Percentiles rank a stretch among this genome's conserved stretches.
phyloP scores from a whole-genome alignment of 345 rosid species.

The Corymbia maculata region DNA sequence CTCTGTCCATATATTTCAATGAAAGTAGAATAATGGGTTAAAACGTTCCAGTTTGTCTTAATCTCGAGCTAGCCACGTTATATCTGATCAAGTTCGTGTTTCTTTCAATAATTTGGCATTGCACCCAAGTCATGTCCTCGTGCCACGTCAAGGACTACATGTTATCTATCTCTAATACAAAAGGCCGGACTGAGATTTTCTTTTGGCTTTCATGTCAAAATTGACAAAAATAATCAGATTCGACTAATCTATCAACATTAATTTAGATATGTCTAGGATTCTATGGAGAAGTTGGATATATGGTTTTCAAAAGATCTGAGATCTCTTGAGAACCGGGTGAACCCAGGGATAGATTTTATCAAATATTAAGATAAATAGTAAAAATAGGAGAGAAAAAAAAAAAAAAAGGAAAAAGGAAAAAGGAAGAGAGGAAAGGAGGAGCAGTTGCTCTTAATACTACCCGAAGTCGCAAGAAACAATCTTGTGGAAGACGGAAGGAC shows the following conservation, averaged over 20 bases:
- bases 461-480: background rate
- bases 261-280: background rate
- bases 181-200: background rate
- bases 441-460: background rate
- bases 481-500: background rate
- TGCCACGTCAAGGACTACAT: background rate
- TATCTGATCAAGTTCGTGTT: fast-evolving
- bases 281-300: background rate
- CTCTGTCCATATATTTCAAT: fast-evolving
- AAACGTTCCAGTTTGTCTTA: fast-evolving
- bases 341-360: background rate
- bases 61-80: background rate
- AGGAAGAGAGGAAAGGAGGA: background rate
- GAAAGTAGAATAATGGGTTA: fast-evolving
- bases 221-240: background rate
- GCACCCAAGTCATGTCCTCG: too few species aligned
- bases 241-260: fast-evolving
- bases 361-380: background rate
- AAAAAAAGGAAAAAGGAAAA: too few species aligned
- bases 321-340: too few species aligned
- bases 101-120: background rate
- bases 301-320: background rate
- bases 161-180: fast-evolving
- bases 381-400: background rate
- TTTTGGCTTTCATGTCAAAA: fast-evolving